Conservation (phyloP, 768 basidiomycete genomes). For the Hemileccinum rubropunctum region DNA sequence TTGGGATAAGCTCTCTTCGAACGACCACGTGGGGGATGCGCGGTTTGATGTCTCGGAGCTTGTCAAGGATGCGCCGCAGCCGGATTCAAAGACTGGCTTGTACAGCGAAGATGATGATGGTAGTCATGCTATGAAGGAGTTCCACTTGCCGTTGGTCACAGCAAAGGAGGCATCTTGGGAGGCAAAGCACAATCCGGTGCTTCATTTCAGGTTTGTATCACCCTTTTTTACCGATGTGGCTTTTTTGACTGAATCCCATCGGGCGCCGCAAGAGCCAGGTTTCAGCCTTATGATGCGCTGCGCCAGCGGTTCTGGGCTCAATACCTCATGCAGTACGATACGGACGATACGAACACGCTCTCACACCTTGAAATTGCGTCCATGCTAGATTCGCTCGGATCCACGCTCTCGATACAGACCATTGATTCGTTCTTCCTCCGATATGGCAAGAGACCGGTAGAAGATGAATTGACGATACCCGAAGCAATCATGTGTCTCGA, state of each 20-base stretch:
- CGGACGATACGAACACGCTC: constrained; percentile 71
- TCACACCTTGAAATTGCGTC: constrained; percentile 87
- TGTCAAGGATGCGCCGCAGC: constrained; percentile 62
- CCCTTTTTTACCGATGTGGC: not conserved
- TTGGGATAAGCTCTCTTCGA: constrained; percentile 92
- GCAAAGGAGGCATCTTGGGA: constrained; percentile 70
- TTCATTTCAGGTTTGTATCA: constrained; percentile 57
- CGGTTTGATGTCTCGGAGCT: constrained; percentile 70
- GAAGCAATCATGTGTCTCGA: constrained; percentile 87
- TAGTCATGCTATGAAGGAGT: constrained; percentile 62
- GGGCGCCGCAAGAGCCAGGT: constrained; percentile 65
- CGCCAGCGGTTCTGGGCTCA: constrained; percentile 90
- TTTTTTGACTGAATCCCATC: constrained; percentile 4
- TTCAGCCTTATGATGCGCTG: constrained; percentile 90
- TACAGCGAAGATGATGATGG: constrained; percentile 37
- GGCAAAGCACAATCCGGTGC: constrained; percentile 62
- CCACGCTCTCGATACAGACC: constrained; percentile 79
- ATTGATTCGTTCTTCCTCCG: constrained; percentile 79
- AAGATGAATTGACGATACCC: constrained; percentile 73
- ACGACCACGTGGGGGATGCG: constrained; percentile 86
- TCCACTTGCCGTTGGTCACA: constrained; percentile 59
- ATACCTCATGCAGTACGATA: constrained; percentile 87
- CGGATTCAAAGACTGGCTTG: constrained; percentile 52
- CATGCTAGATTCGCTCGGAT: constrained; percentile 96
- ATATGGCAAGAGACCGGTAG: constrained; percentile 56